A percentile compares a stretch with the other conserved stretches of the same genome.
Conservation (phyloP, 2,329 filamentous ascomycete genomes). For the Fusarium mangiferae region DNA sequence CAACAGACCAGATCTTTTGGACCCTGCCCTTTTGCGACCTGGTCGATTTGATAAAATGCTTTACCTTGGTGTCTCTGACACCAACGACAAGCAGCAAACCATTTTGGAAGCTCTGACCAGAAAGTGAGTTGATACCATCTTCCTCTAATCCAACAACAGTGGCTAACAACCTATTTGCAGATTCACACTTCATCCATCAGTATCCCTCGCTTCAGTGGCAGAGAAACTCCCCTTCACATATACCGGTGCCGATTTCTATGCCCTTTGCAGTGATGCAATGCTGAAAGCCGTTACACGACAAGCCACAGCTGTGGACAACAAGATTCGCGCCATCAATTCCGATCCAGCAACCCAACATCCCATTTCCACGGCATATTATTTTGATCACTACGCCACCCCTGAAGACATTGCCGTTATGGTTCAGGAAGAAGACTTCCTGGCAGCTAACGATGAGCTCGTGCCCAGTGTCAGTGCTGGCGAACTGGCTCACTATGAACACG, state of each 20-base stretch:
- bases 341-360: slow-evolving; percentile 50
- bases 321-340: slow-evolving; percentile 77
- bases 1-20: slow-evolving; percentile 91
- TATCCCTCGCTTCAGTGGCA: slow-evolving; percentile 81
- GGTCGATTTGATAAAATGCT: slow-evolving; percentile 99
- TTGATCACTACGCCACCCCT: slow-evolving; percentile 87
- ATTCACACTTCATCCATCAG: slow-evolving; percentile 83
- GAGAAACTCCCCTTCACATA: slow-evolving; percentile 90
- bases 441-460: slow-evolving; percentile 86
- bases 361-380: slow-evolving; percentile 92
- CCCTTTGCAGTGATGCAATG: slow-evolving; percentile 97
- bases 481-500: slow-evolving; percentile 87
- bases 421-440: slow-evolving; percentile 85
- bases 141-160: background rate
- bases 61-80: slow-evolving; percentile 95
- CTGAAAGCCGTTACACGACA: slow-evolving; percentile 96
- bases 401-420: slow-evolving; percentile 90
- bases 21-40: slow-evolving; percentile 87
- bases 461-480: slow-evolving; percentile 94
- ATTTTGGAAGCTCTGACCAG: slow-evolving; percentile 94
- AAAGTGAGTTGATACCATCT: slow-evolving; percentile 71
- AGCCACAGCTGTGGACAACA: slow-evolving; percentile 83
- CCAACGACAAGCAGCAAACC: slow-evolving; percentile 93
- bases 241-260: slow-evolving; percentile 97
- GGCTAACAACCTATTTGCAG: slow-evolving; percentile 55